Evolutionary conservation across 306 rosid species (phyloP).

Genomic region (Bauhinia variegata): DNA sequence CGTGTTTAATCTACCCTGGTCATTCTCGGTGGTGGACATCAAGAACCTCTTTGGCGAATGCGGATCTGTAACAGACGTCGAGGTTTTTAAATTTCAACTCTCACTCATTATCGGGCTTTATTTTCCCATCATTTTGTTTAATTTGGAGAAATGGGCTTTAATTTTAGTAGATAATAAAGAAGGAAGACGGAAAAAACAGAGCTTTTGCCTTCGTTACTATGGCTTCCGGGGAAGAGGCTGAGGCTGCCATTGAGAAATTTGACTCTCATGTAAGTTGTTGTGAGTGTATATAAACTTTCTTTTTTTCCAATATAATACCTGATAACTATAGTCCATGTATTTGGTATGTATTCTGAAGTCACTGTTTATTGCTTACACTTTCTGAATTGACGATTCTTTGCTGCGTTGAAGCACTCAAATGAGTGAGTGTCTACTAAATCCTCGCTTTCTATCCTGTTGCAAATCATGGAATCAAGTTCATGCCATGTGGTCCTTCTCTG

Average conservation of each 20-base stretch:
- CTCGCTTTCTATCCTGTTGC: not conserved
- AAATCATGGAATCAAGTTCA: too few relatives aligned
- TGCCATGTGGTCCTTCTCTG: too few relatives aligned
- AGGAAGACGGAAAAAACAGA: constrained; percentile 61
- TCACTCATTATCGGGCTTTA: not conserved
- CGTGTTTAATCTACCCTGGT: constrained; percentile 76
- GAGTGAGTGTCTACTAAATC: not conserved
- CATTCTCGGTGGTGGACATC: constrained; percentile 60
- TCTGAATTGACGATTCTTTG: constrained; percentile 1
- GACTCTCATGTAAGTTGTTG: constrained; percentile 58
- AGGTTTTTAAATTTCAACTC: constrained; percentile 49
- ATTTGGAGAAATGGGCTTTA: constrained; percentile 34
- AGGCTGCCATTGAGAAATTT: constrained; percentile 65
- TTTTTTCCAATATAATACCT: too few relatives aligned
- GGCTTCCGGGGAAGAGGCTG: constrained; percentile 78
- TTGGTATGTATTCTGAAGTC: not conserved
- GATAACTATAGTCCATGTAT: not conserved
- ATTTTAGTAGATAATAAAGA: constrained; percentile 68
- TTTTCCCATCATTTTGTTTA: not conserved
- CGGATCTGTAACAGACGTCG: constrained; percentile 66
- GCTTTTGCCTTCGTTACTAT: constrained; percentile 83
- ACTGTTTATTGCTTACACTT: constrained; percentile 22
- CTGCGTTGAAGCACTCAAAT: not conserved
- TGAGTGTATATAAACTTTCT: too few relatives aligned
- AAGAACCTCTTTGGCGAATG: constrained; percentile 66